Base-by-base conservation (phyloP, 306 rosid species). In the Arachis hypogaea region DNA sequence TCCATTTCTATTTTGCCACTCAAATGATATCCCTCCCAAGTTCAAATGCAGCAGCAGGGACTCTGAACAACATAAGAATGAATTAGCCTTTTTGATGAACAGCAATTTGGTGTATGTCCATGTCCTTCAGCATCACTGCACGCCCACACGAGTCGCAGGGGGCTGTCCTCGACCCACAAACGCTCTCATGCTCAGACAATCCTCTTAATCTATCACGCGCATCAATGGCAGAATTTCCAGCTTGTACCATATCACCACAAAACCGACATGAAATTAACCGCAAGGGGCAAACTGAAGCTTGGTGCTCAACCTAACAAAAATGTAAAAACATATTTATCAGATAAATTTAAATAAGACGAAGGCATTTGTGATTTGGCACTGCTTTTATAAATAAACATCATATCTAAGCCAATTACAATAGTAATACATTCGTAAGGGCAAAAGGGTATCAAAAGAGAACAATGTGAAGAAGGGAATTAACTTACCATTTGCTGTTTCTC, bases 61-160 rank as follows among this genome's bases (percentile, higher is more conserved):
- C 30, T 5, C n/a, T 38, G 68, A 45, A 11, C 11, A 72, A 16
- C 69, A 63, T 63, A 9, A 68, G 44, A 64, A 58, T 84, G 44
- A 64, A 58, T 84, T 77, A 94, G 76, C 96, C 85, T 85, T 78
- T 92, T 49, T 89, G 99, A 77, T 92, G 99, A 82, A 94, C 99
- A 59, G 99, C 99, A 64, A 89, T 63, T 14, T 82, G 95, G 84
- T 92, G 99, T 68, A 91, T 89, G 81, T 94, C 97, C 99, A 94
- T 94, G 68, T 94, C 97, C 86, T 94, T 94, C 89, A 94, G 75
- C 99, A 94, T 94, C 69, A 94, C 96, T 1, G 99, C 66, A 65
- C 97, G 99, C 45, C 99, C 99, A 43, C 99, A 94, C 28, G 99
- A 94, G 80, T 94, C 96, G 55, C 98, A 94, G 0, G 97, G 95